Evolutionary conservation across 345 rosid genomes (phyloP), one percentile per base, ranked within the genome.

Genomic region (Cochlearia excelsa): DNA sequence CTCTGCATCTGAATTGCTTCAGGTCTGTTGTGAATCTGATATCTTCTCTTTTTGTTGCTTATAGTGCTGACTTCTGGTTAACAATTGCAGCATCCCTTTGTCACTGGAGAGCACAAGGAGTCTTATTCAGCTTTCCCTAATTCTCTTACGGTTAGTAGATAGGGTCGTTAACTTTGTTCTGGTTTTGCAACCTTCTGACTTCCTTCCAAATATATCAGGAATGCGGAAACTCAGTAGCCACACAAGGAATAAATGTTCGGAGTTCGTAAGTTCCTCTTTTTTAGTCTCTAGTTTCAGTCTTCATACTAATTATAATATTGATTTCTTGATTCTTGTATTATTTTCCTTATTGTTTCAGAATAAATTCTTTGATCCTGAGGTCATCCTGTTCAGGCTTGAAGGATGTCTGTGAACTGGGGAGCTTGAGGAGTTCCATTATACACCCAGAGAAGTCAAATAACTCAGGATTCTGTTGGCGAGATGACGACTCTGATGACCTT

Each of bases 11-110:
- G 83, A 81, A 46, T 70, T 91, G 76, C 89, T 86, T 59, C 78
- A 82, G 98, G 98, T 16, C 23, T 91, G 51, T 47, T 61, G 27
- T 45, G 48, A 65, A 48, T 66, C 26, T 46, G 30, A 54, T 28
- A 37, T 43, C 37, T 54, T 55, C 26, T 66, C 48, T 35, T 3
- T 50, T 62, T 59, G 61, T 66, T 35, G 50, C 61, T 16, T 42
- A 9, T 61, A 37, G n/a, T 54, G 35, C 29, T 67, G n/a, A 46
- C 46, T 63, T 61, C 70, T 63, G 26, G 30, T 67, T 56, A 45
- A 63, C 63, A 45, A 57, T 30, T 75, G 79, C 90, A 88, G 96
- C 96, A 92, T 70, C 84, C 90, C 1, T 92, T 92, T 81, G 79
- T 88, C 57, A 80, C 81, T 64, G 84, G 87, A 38, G 76, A 75